Base-by-base conservation (phyloP, 371 early-diverging fungal genomes). In the Circinella umbellata region DNA sequence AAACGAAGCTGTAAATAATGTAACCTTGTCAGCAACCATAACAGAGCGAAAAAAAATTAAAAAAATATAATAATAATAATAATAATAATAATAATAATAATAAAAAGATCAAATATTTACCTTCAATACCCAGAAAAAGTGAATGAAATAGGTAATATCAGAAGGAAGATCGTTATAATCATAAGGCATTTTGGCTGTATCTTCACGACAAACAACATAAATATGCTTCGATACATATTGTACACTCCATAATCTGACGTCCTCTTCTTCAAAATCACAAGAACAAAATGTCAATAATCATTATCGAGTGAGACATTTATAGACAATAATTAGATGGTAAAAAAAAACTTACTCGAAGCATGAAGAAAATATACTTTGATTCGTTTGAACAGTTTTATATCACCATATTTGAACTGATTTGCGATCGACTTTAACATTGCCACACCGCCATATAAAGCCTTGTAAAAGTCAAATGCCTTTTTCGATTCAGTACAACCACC, bases 341-440 rank as follows among this genome's bases (percentile, higher is more conserved):
- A 39, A 39, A 36, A 63, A 46, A 63, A 63, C 63, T 63, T 63
- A 39, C 39, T 39, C 39, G 39, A 39, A 39, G 39, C 65, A 49
- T 65, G 65, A 20, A 20, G 49, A 54, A 65, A 65, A 51, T 53
- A 54, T 9, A 65, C 20, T 38, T 65, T 65, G 34, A 65, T 47
- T 35, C 39, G 20, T 17, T 20, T 35, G 37, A 65, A 36, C 36
- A 65, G 17, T 18, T 35, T 15, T 20, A 36, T 48, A 38, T 46
- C 27, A 15, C 49, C 65, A 51, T 65, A 65, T 51, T 53, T 48
- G 51, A 48, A 51, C 17, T 18, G 8, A 34, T 65, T 49, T 18
- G 65, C 65, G 17, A 65, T 38, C 17, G 53, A 36, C 39, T 65
- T 65, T n/a, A 65, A 49, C 65, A 65, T 65, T 17, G 65, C 20